Evolutionary conservation across 306 rosid genomes (phyloP).

Genomic region (Malus sieversii): DNA sequence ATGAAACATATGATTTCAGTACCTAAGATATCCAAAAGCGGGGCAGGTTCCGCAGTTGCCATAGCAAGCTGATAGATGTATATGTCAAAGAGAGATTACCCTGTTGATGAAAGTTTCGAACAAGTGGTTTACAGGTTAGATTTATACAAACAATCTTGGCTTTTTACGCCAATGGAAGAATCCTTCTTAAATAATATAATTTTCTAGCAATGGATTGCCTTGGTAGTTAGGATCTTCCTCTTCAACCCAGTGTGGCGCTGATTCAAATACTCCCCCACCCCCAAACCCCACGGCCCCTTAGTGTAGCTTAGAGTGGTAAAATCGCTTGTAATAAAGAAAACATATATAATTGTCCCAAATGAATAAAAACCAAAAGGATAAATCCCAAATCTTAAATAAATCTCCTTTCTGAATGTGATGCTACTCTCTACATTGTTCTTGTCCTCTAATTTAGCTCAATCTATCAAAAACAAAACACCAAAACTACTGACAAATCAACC

Average conservation of each 20-base stretch:
- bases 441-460: background rate
- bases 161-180: background rate
- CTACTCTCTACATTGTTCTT: background rate
- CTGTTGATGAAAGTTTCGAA: background rate
- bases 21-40: constrained; percentile 73
- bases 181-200: background rate
- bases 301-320: no score
- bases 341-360: no score
- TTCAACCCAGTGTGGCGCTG: no score
- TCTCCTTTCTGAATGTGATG: background rate
- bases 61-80: constrained; percentile 20
- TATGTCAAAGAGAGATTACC: background rate
- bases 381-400: no score
- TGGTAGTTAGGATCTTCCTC: no score
- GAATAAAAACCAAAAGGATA: no score
- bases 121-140: background rate
- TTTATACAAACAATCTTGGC: background rate
- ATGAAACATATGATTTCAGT: background rate
- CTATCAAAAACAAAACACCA: background rate
- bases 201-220: background rate
- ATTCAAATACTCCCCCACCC: no score
- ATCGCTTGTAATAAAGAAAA: no score
- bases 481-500: background rate
- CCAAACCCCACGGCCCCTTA: no score
- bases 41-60: constrained; percentile 47